Evolutionary conservation across 2,329 filamentous ascomycete genomes (phyloP), one percentile per base, ranked within the genome.

Genomic region (Fusarium mundagurra): DNA sequence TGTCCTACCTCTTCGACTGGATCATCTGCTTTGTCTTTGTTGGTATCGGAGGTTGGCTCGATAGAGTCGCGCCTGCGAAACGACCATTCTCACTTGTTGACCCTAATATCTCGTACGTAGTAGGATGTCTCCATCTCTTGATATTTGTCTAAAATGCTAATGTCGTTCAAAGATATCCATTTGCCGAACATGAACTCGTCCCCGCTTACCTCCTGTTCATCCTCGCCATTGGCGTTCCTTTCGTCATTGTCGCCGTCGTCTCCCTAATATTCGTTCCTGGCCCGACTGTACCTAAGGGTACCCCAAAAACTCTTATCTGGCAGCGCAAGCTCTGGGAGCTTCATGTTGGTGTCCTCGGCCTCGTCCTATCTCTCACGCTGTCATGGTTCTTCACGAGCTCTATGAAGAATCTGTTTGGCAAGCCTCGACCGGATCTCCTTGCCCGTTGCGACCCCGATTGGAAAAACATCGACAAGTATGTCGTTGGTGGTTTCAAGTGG

Each of bases 281-380:
- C 8, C 88, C 89, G 11, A 92, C 91, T 3, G 91, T 92, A 2
- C 88, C 89, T 22, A 86, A 86, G 47, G 87, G 88, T 27, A 91
- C 92, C 0, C 90, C 93, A 4, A 88, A 87, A 72, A 82, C 87
- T 8, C 83, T 94, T 61, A 86, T 95, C 50, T 95, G 94, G 91
- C 90, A 89, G 80, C 89, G 94, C 74, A 98, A 96, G 84, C 82
- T 98, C 3, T 98, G 96, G 95, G 95, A 98, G 82, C 91, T 94
- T 81, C 94, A 98, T 80, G 91, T 91, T 5, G 95, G 94, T 67
- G 94, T 92, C 90, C 90, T 98, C 78, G 95, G 95, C 1, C 87
- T 98, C 6, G 93, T 87, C 2, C 86, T 98, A 24, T 90, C 93
- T 6, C 85, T 94, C 16, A 90, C 92, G 6, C 86, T 90, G 5